Evolutionary conservation across 768 basidiomycete genomes (phyloP).

Genomic region (Phaeotremella skinneri): DNA sequence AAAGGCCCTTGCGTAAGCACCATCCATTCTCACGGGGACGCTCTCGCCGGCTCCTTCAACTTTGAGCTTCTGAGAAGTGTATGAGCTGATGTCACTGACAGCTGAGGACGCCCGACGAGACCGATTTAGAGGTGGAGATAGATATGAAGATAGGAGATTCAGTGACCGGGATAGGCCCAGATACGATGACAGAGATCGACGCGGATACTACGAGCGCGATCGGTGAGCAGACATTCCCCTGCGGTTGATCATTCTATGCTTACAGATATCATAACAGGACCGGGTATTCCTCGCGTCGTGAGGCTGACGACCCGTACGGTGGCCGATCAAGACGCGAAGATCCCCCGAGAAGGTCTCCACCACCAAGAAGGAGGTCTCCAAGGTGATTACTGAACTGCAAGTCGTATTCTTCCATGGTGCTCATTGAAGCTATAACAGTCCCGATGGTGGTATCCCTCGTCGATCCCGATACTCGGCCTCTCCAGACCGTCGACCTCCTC

Average conservation of each 20-base stretch:
- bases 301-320: constrained; percentile 40
- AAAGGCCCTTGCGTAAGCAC: constrained; percentile 34
- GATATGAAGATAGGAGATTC: constrained; percentile 30
- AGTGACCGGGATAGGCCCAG: constrained; percentile 7
- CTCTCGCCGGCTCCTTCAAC: background rate
- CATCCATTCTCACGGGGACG: constrained; percentile 2
- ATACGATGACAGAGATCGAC: background rate
- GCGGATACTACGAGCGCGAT: constrained; percentile 5
- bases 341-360: constrained; percentile 26
- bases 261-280: constrained; percentile 3
- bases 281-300: constrained; percentile 22
- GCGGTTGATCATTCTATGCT: background rate
- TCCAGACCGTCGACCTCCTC: constrained; percentile 41
- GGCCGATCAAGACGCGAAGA: constrained; percentile 39
- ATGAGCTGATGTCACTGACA: constrained; percentile 8
- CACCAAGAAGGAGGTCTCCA: constrained; percentile 29
- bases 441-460: constrained; percentile 20
- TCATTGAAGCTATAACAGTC: background rate
- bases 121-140: constrained; percentile 15
- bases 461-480: constrained; percentile 40
- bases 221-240: background rate
- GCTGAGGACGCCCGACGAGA: constrained; percentile 34
- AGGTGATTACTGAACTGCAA: constrained; percentile 37
- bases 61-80: constrained; percentile 12
- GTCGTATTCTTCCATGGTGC: background rate